Percentiles rank a stretch among this genome's conserved stretches.
phyloP scores from a whole-genome alignment of 1,284 basidiomycete genomes.

The Veloporphyrellus conicus region DNA sequence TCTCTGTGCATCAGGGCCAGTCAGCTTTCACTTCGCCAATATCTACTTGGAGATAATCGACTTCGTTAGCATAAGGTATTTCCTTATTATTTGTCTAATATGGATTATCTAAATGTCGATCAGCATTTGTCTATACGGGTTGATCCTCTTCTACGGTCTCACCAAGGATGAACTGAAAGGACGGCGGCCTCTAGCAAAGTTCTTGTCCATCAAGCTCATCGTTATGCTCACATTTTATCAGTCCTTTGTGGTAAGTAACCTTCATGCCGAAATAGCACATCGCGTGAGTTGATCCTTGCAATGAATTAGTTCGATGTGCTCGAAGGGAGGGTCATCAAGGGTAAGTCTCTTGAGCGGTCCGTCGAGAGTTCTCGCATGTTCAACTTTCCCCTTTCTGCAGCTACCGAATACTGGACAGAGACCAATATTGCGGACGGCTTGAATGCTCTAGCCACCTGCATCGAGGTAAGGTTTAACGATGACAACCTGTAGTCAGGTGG shows the following conservation, averaged over 20 bases:
- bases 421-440: constrained; percentile 79
- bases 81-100: constrained; percentile 2
- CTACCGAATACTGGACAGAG: constrained; percentile 72
- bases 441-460: constrained; percentile 74
- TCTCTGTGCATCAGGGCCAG: constrained; percentile 62
- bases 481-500: background rate
- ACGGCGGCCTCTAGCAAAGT: constrained; percentile 77
- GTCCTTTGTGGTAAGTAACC: constrained; percentile 56
- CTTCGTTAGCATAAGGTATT: constrained; percentile 74
- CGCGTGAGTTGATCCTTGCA: background rate
- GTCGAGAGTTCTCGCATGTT: background rate
- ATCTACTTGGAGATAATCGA: constrained; percentile 71
- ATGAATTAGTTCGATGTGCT: constrained; percentile 51
- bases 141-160: constrained; percentile 77
- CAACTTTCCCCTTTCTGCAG: constrained; percentile 32
- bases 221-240: constrained; percentile 86
- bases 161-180: constrained; percentile 73
- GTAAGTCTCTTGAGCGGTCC: constrained; percentile 29
- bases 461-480: constrained; percentile 54
- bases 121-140: constrained; percentile 74
- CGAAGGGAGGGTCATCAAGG: constrained; percentile 58
- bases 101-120: constrained; percentile 2
- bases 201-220: constrained; percentile 78
- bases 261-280: background rate
- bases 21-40: constrained; percentile 59